Conservation (phyloP, 768 basidiomycete genomes). For the Mycena filopes region DNA sequence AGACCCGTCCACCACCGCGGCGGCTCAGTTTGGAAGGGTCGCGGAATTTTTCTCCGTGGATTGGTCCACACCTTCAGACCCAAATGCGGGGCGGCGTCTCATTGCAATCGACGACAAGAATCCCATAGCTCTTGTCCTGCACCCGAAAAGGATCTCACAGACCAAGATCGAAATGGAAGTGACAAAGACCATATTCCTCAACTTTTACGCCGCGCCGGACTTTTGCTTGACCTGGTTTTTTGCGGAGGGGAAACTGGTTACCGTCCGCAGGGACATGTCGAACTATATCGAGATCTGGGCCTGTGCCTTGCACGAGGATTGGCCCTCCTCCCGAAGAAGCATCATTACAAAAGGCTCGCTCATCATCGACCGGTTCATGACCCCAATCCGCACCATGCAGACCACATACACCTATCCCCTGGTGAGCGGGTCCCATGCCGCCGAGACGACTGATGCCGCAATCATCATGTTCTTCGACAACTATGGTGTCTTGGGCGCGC, state of each 20-base stretch:
- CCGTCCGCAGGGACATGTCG: not conserved
- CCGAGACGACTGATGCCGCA: not conserved
- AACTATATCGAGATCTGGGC: no score
- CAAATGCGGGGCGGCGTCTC: no score
- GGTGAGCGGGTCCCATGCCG: not conserved
- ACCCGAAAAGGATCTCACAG: no score
- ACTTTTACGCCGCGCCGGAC: not conserved
- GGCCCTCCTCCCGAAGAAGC: not conserved
- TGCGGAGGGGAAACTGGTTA: not conserved
- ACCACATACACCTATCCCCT: not conserved
- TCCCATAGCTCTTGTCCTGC: no score
- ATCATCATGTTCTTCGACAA: constrained; percentile 19
- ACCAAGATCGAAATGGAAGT: no score
- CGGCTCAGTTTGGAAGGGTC: no score
- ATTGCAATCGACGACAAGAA: no score
- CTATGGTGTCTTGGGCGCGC: constrained; percentile 3
- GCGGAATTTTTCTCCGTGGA: no score
- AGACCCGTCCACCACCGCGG: no score
- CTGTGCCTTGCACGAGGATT: no score
- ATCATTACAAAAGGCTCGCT: not conserved
- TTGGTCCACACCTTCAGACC: no score
- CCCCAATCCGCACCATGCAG: not conserved
- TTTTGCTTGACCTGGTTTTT: not conserved
- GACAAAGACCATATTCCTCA: no score
- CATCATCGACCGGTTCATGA: not conserved